A percentile compares a stretch with the other conserved stretches of the same genome.
Evolutionary conservation across 2,329 filamentous ascomycete genomes (phyloP).

Genomic region (Fusarium duplospermum): DNA sequence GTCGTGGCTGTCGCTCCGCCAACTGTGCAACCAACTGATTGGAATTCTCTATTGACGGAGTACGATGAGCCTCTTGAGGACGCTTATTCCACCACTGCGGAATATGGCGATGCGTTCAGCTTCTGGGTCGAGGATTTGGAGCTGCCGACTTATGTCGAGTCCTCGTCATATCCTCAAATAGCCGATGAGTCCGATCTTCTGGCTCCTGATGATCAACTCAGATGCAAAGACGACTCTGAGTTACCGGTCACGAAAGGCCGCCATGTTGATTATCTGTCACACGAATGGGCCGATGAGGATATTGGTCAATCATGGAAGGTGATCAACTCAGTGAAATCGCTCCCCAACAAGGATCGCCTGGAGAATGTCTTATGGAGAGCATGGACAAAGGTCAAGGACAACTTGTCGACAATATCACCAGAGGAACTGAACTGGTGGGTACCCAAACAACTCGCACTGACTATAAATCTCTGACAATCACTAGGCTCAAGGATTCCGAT

Average conservation of each 20-base stretch:
- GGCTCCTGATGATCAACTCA: neutral
- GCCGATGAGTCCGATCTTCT: neutral
- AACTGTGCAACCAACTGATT: neutral
- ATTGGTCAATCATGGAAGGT: neutral
- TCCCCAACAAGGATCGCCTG: neutral
- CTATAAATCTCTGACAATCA: neutral
- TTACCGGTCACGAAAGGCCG: neutral
- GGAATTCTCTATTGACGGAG: fast-evolving
- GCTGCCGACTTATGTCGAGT: neutral
- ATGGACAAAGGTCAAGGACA: neutral
- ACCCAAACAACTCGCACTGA: neutral
- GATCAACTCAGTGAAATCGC: neutral
- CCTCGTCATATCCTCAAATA: neutral
- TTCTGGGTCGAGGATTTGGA: neutral
- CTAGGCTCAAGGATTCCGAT: neutral
- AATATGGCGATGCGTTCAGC: neutral
- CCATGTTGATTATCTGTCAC: neutral
- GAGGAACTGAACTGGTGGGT: neutral
- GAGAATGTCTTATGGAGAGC: neutral
- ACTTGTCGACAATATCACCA: neutral
- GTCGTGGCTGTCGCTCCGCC: neutral
- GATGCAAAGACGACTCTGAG: neutral
- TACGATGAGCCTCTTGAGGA: neutral
- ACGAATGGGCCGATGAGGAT: neutral
- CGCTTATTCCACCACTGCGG: neutral